phyloP scores from a whole-genome alignment of 1,284 basidiomycete genomes.

The Puccinia triticina region DNA sequence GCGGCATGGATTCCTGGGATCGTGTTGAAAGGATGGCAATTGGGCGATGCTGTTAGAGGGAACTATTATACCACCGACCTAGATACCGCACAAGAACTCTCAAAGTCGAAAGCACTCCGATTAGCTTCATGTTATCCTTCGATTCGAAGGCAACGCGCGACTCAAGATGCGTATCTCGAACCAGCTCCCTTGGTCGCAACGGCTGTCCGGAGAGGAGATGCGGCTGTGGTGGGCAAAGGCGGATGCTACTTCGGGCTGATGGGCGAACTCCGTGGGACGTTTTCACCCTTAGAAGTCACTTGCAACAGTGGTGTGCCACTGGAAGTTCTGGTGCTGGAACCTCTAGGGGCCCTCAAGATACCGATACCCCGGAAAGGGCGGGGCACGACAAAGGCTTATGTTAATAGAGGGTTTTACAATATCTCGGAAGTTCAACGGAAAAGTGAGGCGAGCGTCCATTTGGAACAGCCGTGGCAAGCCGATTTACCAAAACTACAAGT shows the following conservation, averaged over 20 bases:
- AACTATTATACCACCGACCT: constrained; percentile 20
- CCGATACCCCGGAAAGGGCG: constrained; percentile 9
- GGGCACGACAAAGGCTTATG: neutral
- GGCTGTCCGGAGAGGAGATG: constrained; percentile 11
- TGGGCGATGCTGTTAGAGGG: constrained; percentile 11
- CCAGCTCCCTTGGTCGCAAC: neutral
- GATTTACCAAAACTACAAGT: constrained; percentile 13
- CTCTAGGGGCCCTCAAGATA: constrained; percentile 6
- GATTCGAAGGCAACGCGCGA: neutral
- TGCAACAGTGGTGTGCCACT: constrained; percentile 14
- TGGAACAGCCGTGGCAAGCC: constrained; percentile 15
- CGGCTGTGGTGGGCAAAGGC: constrained; percentile 8
- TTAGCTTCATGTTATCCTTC: constrained; percentile 1
- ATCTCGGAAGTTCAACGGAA: constrained; percentile 14
- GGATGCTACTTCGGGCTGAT: constrained; percentile 16
- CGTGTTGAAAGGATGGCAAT: constrained; percentile 15
- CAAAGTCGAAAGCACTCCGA: constrained; percentile 12
- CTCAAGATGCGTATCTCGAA: constrained; percentile 17
- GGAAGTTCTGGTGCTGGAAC: constrained; percentile 7
- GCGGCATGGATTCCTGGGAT: constrained; percentile 29
- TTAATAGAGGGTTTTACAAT: neutral
- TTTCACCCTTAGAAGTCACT: constrained; percentile 20
- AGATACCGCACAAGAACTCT: constrained; percentile 12
- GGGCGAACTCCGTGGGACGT: neutral
- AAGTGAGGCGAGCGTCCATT: neutral